Percentiles rank a stretch among this genome's conserved stretches.
Evolutionary conservation across 805 yeast genomes (phyloP).

Genomic region (Wickerhamiella spandovensis): DNA sequence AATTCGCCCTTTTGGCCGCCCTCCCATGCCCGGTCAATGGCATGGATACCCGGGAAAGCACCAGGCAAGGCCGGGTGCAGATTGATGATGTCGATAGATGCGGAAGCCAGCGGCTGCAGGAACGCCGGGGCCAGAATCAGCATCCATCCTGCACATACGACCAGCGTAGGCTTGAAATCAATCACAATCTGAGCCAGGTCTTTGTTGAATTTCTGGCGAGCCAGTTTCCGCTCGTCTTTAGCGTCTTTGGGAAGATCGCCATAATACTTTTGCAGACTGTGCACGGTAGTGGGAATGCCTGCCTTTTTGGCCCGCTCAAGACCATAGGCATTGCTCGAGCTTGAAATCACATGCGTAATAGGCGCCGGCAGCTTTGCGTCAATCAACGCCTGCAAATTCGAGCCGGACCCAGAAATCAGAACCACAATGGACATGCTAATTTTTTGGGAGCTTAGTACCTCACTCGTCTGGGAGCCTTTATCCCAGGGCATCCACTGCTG

Average conservation of each 20-base stretch:
- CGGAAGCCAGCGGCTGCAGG: constrained; percentile 47
- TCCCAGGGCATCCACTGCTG: background rate
- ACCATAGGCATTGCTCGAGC: constrained; percentile 79
- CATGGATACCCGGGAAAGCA: constrained; percentile 92
- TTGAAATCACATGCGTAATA: constrained; percentile 72
- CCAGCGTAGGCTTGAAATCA: constrained; percentile 53
- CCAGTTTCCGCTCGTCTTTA: constrained; percentile 39
- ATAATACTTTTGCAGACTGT: constrained; percentile 60
- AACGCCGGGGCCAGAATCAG: constrained; percentile 72
- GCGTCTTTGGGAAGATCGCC: constrained; percentile 61
- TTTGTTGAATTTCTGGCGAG: constrained; percentile 58
- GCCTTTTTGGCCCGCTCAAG: constrained; percentile 62
- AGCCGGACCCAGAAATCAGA: constrained; percentile 86
- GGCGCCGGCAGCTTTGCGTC: constrained; percentile 42
- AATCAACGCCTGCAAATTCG: constrained; percentile 89
- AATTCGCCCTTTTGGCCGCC: constrained; percentile 81
- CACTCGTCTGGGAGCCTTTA: background rate
- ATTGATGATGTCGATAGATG: constrained; percentile 68
- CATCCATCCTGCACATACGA: constrained; percentile 99
- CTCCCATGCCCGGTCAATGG: constrained; percentile 91
- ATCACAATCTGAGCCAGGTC: constrained; percentile 65
- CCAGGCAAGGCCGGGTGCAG: constrained; percentile 97
- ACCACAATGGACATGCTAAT: constrained; percentile 39
- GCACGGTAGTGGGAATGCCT: constrained; percentile 54
- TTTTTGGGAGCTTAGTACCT: background rate